Conservation (phyloP, 768 basidiomycete species). For the Termitomyces sp. region DNA sequence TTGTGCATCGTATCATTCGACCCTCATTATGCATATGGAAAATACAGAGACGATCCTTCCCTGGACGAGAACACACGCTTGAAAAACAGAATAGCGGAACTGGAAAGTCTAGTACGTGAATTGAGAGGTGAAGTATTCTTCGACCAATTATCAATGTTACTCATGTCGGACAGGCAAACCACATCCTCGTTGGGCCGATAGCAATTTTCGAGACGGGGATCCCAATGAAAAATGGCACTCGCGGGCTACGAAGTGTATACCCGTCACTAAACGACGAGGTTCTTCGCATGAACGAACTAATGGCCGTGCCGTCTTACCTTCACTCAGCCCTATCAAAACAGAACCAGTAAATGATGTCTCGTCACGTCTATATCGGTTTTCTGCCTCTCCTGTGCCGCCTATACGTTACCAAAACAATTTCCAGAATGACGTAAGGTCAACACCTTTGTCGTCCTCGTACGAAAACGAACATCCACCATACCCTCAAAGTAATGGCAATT, state of each 20-base stretch:
- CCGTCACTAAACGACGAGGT: conserved; percentile 36
- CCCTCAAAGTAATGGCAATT: conserved; percentile 13
- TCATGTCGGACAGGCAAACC: conserved; percentile 58
- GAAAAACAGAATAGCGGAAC: conserved; percentile 84
- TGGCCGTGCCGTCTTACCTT: conserved; percentile 36
- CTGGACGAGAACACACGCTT: conserved; percentile 85
- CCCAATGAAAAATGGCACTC: conserved; percentile 86
- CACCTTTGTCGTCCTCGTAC: conserved; percentile 28
- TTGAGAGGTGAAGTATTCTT: conserved; percentile 53
- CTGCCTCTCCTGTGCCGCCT: conserved; percentile 53
- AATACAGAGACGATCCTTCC: conserved; percentile 73
- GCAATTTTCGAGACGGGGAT: conserved; percentile 73
- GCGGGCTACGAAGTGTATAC: conserved; percentile 64
- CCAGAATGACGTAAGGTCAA: conserved; percentile 38
- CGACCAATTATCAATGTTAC: conserved; percentile 3
- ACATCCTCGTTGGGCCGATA: conserved; percentile 83
- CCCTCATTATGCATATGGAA: not conserved
- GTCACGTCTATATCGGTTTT: conserved; percentile 64
- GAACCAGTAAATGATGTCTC: conserved; percentile 50
- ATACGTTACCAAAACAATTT: conserved; percentile 51
- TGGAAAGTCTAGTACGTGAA: conserved; percentile 88
- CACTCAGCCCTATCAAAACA: conserved; percentile 64
- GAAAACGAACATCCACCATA: conserved; percentile 30
- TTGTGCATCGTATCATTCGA: not conserved
- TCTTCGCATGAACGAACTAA: conserved; percentile 32